Evolutionary conservation across 306 rosid species (phyloP).

Genomic region (Rosa rugosa): DNA sequence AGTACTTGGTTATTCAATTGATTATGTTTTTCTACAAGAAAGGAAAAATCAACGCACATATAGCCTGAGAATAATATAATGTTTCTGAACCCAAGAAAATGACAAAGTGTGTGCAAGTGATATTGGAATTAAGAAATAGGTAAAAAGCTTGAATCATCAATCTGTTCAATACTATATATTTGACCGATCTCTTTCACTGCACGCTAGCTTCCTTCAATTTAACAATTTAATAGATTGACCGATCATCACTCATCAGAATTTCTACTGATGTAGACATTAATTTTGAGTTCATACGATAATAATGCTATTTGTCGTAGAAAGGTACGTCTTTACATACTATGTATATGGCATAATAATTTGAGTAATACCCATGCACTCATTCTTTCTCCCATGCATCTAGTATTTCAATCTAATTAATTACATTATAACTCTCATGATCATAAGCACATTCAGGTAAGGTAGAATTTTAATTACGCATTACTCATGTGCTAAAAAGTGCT

Average conservation of each 20-base stretch:
- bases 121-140: background rate
- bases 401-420: no score
- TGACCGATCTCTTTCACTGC: constrained; percentile 6
- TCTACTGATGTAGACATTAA: background rate
- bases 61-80: background rate
- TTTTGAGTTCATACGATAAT: background rate
- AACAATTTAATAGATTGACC: background rate
- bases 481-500: no score
- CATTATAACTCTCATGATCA: no score
- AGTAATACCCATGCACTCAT: background rate
- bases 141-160: background rate
- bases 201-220: background rate
- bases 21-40: background rate
- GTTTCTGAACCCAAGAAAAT: background rate
- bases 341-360: background rate
- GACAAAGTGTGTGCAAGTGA: background rate
- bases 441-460: no score
- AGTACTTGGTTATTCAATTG: background rate
- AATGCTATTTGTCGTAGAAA: background rate
- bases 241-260: background rate
- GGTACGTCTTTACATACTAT: no score
- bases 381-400: no score
- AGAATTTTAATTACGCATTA: no score
- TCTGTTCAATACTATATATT: background rate
- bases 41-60: background rate